Evolutionary conservation across 352 stramenopile genomes (phyloP).

Genomic region (Stramenopiles sp.): DNA sequence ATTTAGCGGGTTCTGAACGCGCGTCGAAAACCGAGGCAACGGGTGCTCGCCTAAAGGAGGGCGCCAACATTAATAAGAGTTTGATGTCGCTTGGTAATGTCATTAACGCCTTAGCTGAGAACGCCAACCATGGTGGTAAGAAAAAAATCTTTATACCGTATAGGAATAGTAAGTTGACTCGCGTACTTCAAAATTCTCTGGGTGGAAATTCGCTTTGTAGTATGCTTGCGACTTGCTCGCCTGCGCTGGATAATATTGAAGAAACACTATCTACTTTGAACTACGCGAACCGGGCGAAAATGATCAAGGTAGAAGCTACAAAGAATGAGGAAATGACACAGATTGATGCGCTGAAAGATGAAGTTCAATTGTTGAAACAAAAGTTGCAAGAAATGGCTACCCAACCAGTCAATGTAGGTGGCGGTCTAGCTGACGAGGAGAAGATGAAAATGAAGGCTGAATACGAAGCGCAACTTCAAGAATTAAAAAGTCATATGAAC

Average conservation of each 20-base stretch:
- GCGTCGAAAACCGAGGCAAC: slow-evolving; percentile 83
- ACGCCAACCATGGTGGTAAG: slow-evolving; percentile 27
- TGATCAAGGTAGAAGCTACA: slow-evolving; percentile 89
- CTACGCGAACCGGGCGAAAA: slow-evolving; percentile 94
- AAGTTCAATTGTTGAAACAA: slow-evolving; percentile 60
- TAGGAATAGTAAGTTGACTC: slow-evolving; percentile 86
- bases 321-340: slow-evolving; percentile 92
- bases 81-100: slow-evolving; percentile 67
- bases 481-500: background rate
- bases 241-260: slow-evolving; percentile 78
- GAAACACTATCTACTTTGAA: slow-evolving; percentile 93
- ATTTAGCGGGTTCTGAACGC: slow-evolving; percentile 90
- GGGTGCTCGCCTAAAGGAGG: slow-evolving; percentile 76
- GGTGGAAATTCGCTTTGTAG: slow-evolving; percentile 84
- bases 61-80: slow-evolving; percentile 82
- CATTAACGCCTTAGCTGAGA: slow-evolving; percentile 64
- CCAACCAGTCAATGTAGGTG: background rate
- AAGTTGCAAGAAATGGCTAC: slow-evolving; percentile 34
- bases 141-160: slow-evolving; percentile 82
- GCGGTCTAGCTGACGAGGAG: background rate
- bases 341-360: slow-evolving; percentile 69
- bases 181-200: slow-evolving; percentile 81
- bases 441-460: background rate
- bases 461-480: background rate
- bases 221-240: slow-evolving; percentile 83